Conservation (phyloP, 192 early-diverging fungal species). For the Coemansia sp. region DNA sequence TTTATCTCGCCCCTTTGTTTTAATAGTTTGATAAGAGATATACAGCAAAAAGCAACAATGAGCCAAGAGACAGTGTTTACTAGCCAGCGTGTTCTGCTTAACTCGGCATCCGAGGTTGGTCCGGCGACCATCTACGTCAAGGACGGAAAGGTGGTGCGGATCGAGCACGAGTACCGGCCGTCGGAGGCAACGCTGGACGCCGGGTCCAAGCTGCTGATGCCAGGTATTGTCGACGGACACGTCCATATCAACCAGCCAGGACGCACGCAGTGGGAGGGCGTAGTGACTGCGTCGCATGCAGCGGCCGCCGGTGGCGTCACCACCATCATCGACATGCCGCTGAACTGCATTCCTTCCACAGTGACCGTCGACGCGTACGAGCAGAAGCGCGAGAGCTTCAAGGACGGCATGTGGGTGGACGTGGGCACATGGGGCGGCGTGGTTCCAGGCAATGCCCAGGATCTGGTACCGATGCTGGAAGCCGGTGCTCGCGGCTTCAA, state of each 20-base stretch:
- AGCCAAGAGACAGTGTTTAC: slow-evolving; percentile 40
- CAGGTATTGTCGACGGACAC: slow-evolving; percentile 75
- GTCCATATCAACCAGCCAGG: slow-evolving; percentile 86
- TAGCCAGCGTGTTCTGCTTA: slow-evolving; percentile 47
- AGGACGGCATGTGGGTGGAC: slow-evolving; percentile 71
- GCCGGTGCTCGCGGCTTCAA: slow-evolving; percentile 78
- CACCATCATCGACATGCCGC: slow-evolving; percentile 80
- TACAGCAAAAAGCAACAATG: slow-evolving; percentile 10
- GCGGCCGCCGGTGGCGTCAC: slow-evolving; percentile 82
- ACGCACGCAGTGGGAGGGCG: slow-evolving; percentile 82
- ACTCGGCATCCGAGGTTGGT: slow-evolving; percentile 43
- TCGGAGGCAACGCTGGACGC: slow-evolving; percentile 53
- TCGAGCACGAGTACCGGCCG: slow-evolving; percentile 47
- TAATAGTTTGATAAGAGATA: slow-evolving; percentile 5
- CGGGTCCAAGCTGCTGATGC: slow-evolving; percentile 63
- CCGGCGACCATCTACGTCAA: slow-evolving; percentile 63
- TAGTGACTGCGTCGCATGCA: slow-evolving; percentile 73
- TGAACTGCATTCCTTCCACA: slow-evolving; percentile 85
- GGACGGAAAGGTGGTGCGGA: slow-evolving; percentile 55
- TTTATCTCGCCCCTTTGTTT: slow-evolving; percentile 3
- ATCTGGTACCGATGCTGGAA: slow-evolving; percentile 64
- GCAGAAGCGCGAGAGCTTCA: slow-evolving; percentile 64
- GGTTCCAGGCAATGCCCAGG: slow-evolving; percentile 67
- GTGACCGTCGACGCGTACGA: slow-evolving; percentile 66
- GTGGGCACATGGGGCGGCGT: slow-evolving; percentile 79